A percentile compares a stretch with the other conserved stretches of the same genome.
These are phyloP conservation scores for Blastomyces gilchristii DNA, from an alignment of 2,329 filamentous ascomycete species.

Conservation along the genomic window DNA sequence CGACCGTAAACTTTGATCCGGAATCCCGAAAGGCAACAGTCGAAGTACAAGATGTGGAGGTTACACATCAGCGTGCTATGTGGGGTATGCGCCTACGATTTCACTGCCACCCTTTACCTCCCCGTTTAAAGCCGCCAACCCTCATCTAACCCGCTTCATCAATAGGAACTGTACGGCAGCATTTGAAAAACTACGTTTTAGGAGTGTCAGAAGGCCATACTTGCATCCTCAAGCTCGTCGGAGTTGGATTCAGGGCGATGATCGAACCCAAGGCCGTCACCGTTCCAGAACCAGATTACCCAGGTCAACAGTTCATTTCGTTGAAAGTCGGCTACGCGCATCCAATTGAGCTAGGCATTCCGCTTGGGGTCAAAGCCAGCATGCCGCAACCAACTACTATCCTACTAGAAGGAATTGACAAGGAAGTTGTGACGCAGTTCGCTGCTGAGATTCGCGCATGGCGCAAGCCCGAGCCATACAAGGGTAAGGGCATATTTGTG, in stretches of 20 bases:
- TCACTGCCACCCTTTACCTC: neutral
- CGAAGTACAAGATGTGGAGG: constrained; percentile 55
- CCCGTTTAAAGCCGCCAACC: neutral
- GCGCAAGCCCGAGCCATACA: constrained; percentile 92
- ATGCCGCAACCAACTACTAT: constrained; percentile 86
- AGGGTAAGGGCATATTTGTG: constrained; percentile 98
- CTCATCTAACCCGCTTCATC: constrained; percentile 17
- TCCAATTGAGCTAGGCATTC: constrained; percentile 80
- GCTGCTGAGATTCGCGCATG: constrained; percentile 79
- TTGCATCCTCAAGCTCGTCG: constrained; percentile 82
- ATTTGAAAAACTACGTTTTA: constrained; percentile 80
- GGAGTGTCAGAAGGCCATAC: constrained; percentile 96
- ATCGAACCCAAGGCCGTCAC: constrained; percentile 67
- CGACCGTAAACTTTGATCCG: constrained; percentile 59
- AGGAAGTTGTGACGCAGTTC: constrained; percentile 79
- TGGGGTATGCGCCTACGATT: constrained; percentile 58
- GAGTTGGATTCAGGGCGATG: constrained; percentile 87
- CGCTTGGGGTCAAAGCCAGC: constrained; percentile 71
- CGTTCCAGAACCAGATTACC: constrained; percentile 51
- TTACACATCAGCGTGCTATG: constrained; percentile 79
- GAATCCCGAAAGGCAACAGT: constrained; percentile 55
- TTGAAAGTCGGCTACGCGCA: constrained; percentile 96
- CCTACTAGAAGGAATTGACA: constrained; percentile 76
- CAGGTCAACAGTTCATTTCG: constrained; percentile 78
- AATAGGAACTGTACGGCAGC: constrained; percentile 76